Percentiles rank a stretch among this genome's conserved stretches.
Evolutionary conservation across 345 rosid species (phyloP).

Genomic region (Garcia nutans): DNA sequence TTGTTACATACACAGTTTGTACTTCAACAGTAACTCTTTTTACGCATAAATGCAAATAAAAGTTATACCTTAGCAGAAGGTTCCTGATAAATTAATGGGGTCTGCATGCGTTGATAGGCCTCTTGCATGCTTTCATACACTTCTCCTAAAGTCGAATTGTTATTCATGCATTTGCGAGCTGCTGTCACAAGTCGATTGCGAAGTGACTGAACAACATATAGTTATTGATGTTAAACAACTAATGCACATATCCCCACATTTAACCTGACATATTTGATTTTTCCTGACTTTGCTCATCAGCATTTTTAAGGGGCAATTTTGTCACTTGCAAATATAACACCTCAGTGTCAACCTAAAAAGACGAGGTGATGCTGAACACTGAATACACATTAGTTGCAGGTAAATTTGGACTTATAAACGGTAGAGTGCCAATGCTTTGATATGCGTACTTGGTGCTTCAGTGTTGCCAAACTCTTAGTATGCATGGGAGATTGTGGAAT

Average conservation of each 20-base stretch:
- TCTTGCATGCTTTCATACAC: conserved; percentile 36
- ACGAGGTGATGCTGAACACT: not conserved
- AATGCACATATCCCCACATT: not conserved
- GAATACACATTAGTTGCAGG: not conserved
- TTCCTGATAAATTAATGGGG: conserved; percentile 21
- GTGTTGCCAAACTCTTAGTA: conserved; percentile 30
- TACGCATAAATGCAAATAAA: conserved; percentile 5
- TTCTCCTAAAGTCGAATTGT: conserved; percentile 23
- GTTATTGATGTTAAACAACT: not conserved
- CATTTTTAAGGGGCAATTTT: not conserved
- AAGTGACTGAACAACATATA: conserved; percentile 17
- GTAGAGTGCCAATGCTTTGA: not conserved
- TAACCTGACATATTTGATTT: not conserved
- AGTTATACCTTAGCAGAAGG: conserved; percentile 40
- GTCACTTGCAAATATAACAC: not conserved
- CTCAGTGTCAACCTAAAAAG: not conserved
- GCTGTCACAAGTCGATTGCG: conserved; percentile 25
- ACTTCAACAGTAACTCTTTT: conserved; percentile 2
- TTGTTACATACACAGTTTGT: not conserved
- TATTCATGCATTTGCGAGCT: conserved; percentile 22
- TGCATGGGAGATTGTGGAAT: conserved; percentile 37
- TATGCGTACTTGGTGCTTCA: conserved; percentile 29
- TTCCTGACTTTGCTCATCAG: not conserved
- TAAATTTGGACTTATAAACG: not conserved
- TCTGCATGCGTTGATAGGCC: conserved; percentile 27